These are phyloP conservation scores for Pluteus cervinus DNA, from an alignment of 768 basidiomycete genomes.

Conservation along the genomic window DNA sequence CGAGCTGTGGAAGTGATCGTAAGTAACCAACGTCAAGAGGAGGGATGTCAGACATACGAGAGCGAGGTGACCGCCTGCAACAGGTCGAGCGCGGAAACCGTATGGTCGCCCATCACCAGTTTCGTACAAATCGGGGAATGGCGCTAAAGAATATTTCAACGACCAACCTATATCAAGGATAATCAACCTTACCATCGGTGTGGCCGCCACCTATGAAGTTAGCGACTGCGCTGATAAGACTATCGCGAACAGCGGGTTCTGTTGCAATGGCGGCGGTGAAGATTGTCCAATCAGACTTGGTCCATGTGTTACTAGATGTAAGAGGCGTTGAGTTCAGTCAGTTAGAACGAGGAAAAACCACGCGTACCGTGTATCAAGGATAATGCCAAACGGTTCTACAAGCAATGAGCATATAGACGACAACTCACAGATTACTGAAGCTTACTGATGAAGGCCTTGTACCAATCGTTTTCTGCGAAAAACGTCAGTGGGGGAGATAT, in stretches of 20 bases:
- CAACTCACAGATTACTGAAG: slow-evolving; percentile 2
- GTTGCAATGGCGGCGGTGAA: slow-evolving; percentile 51
- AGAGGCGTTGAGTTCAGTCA: no score
- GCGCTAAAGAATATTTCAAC: no score
- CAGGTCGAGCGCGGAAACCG: slow-evolving; percentile 50
- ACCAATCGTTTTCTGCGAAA: slow-evolving; percentile 41
- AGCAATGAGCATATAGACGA: background rate
- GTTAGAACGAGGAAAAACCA: no score
- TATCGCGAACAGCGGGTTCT: slow-evolving; percentile 36
- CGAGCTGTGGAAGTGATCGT: no score
- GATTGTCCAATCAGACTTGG: slow-evolving; percentile 61
- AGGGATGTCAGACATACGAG: no score
- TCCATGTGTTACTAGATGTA: no score
- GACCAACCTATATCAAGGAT: no score
- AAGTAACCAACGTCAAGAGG: no score
- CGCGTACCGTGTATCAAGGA: slow-evolving; percentile 40
- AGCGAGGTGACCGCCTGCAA: slow-evolving; percentile 52
- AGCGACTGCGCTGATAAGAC: slow-evolving; percentile 44
- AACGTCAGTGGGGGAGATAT: background rate
- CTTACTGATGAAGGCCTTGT: slow-evolving; percentile 39
- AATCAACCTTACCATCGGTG: no score
- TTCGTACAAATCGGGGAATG: slow-evolving; percentile 50
- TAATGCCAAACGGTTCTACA: slow-evolving; percentile 38
- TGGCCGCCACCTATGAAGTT: slow-evolving; percentile 43
- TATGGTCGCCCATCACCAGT: slow-evolving; percentile 40